These are phyloP conservation scores for Ambrosia hybrid DNA, from an alignment of 140 eudicot species.

Conservation along the genomic window DNA sequence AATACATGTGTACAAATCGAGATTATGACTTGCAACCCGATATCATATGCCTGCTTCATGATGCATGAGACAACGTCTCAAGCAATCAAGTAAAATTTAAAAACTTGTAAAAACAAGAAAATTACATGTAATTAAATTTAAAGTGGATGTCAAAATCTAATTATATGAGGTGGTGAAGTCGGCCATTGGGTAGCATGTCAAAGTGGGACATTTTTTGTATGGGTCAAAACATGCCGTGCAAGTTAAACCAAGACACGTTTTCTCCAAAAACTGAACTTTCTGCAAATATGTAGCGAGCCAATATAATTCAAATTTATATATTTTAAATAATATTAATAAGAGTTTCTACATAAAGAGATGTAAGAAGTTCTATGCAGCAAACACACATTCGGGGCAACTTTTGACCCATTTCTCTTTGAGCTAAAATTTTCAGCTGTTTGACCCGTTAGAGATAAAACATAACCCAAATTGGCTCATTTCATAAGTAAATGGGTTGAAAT, in stretches of 20 bases:
- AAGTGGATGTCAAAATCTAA: not conserved
- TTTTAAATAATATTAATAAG: not conserved
- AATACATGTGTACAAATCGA: not conserved
- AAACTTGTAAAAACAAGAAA: not conserved
- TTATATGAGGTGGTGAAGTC: not conserved
- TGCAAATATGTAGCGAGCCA: not conserved
- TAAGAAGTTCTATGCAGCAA: not conserved
- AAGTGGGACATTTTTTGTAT: not conserved
- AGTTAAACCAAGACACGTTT: not conserved
- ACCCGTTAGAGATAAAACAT: not conserved
- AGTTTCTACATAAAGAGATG: not conserved
- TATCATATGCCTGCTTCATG: constrained; percentile 1
- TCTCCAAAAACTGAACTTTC: not conserved
- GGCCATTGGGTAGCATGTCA: not conserved
- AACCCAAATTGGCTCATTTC: too few species aligned
- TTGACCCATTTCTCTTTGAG: not conserved
- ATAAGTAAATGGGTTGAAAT: too few species aligned
- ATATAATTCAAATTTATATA: not conserved
- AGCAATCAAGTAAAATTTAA: not conserved
- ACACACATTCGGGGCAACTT: not conserved
- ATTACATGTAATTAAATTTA: not conserved
- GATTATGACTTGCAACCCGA: constrained; percentile 7
- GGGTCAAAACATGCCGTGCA: not conserved
- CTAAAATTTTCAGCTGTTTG: too few species aligned
- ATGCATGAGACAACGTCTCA: not conserved